Evolutionary conservation across 306 rosid genomes (phyloP).

Genomic region (Trifolium subterraneum): DNA sequence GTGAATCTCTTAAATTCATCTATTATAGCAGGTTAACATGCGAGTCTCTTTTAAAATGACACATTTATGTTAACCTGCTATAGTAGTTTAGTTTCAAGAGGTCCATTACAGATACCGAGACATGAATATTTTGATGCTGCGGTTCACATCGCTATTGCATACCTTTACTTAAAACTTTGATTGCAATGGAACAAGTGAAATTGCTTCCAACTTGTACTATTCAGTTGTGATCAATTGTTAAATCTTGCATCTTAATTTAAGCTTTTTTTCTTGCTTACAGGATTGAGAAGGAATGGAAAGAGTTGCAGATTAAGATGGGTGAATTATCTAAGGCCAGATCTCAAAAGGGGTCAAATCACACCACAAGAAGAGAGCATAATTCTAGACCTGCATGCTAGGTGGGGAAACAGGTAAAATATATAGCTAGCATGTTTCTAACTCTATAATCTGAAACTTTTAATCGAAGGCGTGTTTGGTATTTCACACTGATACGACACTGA

Average conservation of each 20-base stretch:
- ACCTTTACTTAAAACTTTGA: background rate
- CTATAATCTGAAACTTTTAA: no score
- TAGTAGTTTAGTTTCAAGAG: background rate
- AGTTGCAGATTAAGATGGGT: slow-evolving; percentile 98
- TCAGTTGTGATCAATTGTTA: background rate
- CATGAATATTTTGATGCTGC: background rate
- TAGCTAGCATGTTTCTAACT: no score
- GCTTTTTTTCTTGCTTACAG: slow-evolving; percentile 39
- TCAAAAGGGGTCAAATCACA: slow-evolving; percentile 91
- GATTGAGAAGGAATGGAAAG: slow-evolving; percentile 92
- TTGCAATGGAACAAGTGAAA: background rate
- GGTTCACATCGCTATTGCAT: background rate
- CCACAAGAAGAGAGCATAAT: slow-evolving; percentile 92
- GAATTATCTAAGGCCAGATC: slow-evolving; percentile 93
- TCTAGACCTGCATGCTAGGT: slow-evolving; percentile 81
- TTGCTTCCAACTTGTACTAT: background rate
- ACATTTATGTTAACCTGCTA: background rate
- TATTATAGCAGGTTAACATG: background rate
- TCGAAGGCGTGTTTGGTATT: no score
- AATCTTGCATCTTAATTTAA: background rate
- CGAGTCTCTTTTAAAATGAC: background rate
- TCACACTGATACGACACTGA: background rate
- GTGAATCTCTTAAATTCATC: background rate
- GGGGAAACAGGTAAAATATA: slow-evolving; percentile 85
- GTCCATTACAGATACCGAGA: background rate